Base-by-base conservation (phyloP, 2,329 filamentous ascomycete species). In the Monosporascus cannonballus region DNA sequence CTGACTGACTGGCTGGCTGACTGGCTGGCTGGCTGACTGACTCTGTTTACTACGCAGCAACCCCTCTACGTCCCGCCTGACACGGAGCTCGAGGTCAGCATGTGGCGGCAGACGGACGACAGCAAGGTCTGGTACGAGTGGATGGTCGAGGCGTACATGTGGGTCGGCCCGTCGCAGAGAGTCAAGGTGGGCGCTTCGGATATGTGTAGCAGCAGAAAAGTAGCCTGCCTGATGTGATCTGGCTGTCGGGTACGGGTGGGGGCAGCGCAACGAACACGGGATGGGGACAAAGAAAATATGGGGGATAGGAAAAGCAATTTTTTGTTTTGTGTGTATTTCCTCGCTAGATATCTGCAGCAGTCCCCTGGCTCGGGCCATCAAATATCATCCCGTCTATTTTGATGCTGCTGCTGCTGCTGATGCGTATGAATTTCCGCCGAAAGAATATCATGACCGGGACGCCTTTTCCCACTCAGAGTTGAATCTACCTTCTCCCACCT, bases 91-190 rank as follows among this genome's bases (percentile, higher is more conserved):
- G 88, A 95, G 60, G 84, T 96, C 38, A 94, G 85, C 67, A 96
- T 99, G 85, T 96, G 91, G 89, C 83, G 94, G 49, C 89, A 95
- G 71, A 97, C 94, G 1, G 93, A 99, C 66, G 90, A 96, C 67
- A 84, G 87, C 38, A 95, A 89, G 69, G 94, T 99, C 7, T 99
- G 94, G 95, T 99, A 99, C 69, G 94, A 99, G 69, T 99, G 94
- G 94, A 78, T 94, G 55, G 86, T 96, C 2, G 94, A 97, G 69
- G 89, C 88, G 11, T 96, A 86, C 69, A 80, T 78, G 20, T 85
- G 81, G 75, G 71, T 82, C 48, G 79, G 79, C 1, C 78, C 78
- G n/a, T 75, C 77, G 39, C 74, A 76, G 59, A 75, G 85, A 51
- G 76, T 89, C 69, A 86, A 86, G 70, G 73, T 90, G 18, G 85